Base-by-base conservation (phyloP, 495 filamentous ascomycete species). In the Trichoderma erinaceum region DNA sequence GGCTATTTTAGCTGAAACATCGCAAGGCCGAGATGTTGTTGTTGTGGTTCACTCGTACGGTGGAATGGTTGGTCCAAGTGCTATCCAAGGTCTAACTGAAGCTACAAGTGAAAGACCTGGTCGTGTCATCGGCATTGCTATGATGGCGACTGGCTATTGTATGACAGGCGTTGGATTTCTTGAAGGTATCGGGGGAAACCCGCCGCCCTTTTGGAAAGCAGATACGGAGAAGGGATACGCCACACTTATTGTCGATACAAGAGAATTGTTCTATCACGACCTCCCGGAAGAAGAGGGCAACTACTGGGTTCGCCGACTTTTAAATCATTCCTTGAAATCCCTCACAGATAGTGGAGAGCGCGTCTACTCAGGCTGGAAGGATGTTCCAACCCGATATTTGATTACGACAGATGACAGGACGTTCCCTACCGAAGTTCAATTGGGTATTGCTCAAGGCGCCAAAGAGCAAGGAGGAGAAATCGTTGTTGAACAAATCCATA, bases 41-140 rank as follows among this genome's bases (percentile, higher is more conserved):
- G 68, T 85, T 18, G 71, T 84, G 4, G 76, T 72, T 18, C 83
- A 85, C 70, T 83, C 81, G 46, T 86, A 84, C 75, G 77, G 83
- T 38, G 85, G 84, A 6, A 67, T 82, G 13, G 81, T 84, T 0
- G 82, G 80, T 10, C 78, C 74, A 70, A 83, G 80, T 65, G 82
- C 82, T 4, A 71, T 85, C 46, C 78, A 80, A 41, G 82, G 78
- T 18, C 69, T 75, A 3, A 66, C 65, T 4, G 23, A 29, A 25
- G 29, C 65, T 6, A 48, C 41, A 23, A 32, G 4, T 5, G 65
- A 43, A 13, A 4, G 25, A 21, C n/a, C 41, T 15, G 76, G 76
- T 29, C 67, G 70, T 46, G 77, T 77, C 29, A 66, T 75, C 35
- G 77, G 77, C 65, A 63, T 77, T 23, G 70, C 68, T 25, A 68